Conservation (phyloP, 768 basidiomycete species). For the Lactarius akahatsu region DNA sequence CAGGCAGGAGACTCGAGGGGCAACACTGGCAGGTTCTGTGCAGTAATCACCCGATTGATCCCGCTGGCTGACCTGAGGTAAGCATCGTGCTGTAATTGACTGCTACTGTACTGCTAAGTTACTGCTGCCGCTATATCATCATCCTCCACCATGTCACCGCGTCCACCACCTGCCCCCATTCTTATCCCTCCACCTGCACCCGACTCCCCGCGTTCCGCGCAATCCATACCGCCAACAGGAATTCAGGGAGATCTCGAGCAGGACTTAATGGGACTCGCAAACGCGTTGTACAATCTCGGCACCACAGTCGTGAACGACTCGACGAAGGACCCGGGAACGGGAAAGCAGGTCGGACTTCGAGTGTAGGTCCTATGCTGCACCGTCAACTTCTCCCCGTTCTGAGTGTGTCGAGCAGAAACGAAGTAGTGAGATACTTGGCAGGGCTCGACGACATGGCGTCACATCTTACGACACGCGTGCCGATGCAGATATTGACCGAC, state of each 20-base stretch:
- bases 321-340: constrained; percentile 64
- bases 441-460: constrained; percentile 69
- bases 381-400: not conserved
- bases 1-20: too few relatives aligned
- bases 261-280: constrained; percentile 73
- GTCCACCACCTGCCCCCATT: constrained; percentile 15
- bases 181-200: constrained; percentile 42
- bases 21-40: too few relatives aligned
- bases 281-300: constrained; percentile 75
- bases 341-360: constrained; percentile 71
- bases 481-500: constrained; percentile 71
- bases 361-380: constrained; percentile 50
- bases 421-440: constrained; percentile 66
- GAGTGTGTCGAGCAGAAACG: constrained; percentile 51
- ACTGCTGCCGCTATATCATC: too few relatives aligned
- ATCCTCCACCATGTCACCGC: constrained; percentile 19
- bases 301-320: constrained; percentile 83
- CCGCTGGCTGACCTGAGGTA: not conserved
- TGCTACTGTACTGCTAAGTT: too few relatives aligned
- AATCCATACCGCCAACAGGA: constrained; percentile 69
- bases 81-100: not conserved
- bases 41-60: too few relatives aligned
- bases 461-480: constrained; percentile 61
- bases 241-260: constrained; percentile 72
- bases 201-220: constrained; percentile 68